Evolutionary conservation across 169 alveolate species (phyloP).

Genomic region (Babesia ovis): DNA sequence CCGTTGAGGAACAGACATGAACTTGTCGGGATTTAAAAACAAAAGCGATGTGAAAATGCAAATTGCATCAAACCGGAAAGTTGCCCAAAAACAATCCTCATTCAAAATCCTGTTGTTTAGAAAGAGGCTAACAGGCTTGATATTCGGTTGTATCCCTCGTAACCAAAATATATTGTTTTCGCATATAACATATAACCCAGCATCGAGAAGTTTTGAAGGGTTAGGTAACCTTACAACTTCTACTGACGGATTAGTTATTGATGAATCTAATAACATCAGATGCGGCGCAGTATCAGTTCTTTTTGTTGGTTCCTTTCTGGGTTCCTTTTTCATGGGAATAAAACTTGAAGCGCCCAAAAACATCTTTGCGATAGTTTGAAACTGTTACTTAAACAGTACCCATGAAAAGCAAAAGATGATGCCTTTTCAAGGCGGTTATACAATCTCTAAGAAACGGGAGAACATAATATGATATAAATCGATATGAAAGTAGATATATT

Average conservation of each 20-base stretch:
- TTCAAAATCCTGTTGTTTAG: conserved; percentile 20
- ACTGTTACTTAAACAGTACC: too few species aligned
- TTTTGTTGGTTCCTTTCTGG: neutral
- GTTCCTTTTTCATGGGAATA: conserved; percentile 14
- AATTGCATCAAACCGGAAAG: conserved; percentile 51
- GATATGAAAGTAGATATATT: too few species aligned
- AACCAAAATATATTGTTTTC: conserved; percentile 35
- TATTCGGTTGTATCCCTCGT: conserved; percentile 56
- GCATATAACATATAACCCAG: conserved; percentile 4
- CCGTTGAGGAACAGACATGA: conserved; percentile 48
- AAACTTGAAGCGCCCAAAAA: conserved; percentile 17
- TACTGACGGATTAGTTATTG: neutral
- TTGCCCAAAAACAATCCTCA: conserved; percentile 31
- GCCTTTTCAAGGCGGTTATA: too few species aligned
- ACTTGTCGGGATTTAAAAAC: conserved; percentile 32
- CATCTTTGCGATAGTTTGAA: conserved; percentile 37
- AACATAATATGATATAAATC: too few species aligned
- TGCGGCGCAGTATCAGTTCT: neutral
- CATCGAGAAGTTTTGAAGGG: conserved; percentile 8
- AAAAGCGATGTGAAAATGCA: conserved; percentile 48
- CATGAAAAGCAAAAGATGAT: too few species aligned
- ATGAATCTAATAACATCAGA: conserved; percentile 26
- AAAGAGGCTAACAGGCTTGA: conserved; percentile 52
- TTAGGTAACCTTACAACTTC: conserved; percentile 50
- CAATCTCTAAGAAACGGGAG: too few species aligned